Base-by-base conservation (phyloP, 331 rosid genomes). In the Malus hybrid region DNA sequence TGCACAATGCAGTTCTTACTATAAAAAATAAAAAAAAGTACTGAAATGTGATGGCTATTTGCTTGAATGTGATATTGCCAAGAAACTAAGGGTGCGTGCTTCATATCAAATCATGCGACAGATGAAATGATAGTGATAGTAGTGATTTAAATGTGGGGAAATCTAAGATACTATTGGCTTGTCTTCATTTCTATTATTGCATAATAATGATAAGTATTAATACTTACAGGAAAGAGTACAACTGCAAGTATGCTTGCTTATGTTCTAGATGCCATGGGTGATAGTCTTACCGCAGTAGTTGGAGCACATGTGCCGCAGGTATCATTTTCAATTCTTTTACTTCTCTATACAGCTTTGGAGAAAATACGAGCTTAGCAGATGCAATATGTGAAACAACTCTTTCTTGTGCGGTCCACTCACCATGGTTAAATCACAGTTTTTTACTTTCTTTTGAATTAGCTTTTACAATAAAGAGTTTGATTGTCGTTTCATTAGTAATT, bases 241-340 rank as follows among this genome's bases (percentile, higher is more conserved):
- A 77, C 84, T 53, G 66, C 84, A 48, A 68, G 75, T 76, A 81
- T 81, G 81, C 78, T 81, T 73, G 84, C 84, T 19, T 81, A 77
- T 72, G 81, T 77, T 66, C 58, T 81, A 52, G 42, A 70, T 2
- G 75, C 65, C 55, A 76, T 72, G 78, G 84, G 78, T 24, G 76
- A 81, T 72, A 60, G 67, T 72, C 56, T 77, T 57, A 81, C 81
- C 12, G 81, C 84, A 33, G 63, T 81, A 14, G 66, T 80, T 66
- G 84, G 84, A 34, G 81, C 84, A 56, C 75, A 72, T 32, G 81
- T 81, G 11, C 84, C 76, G 2, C 84, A 81, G 84, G 84, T 81
- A 67, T 34, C 44, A 58, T 30, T 62, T 46, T 32, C 48, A 42
- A 42, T 42, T 42, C 13, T 42, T 42, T 42, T 42, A 10, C 48